A percentile compares a stretch with the other conserved stretches of the same genome.
These are phyloP conservation scores for Saksenaea vasiformis DNA, from an alignment of 371 early-diverging fungal species.

Conservation along the genomic window DNA sequence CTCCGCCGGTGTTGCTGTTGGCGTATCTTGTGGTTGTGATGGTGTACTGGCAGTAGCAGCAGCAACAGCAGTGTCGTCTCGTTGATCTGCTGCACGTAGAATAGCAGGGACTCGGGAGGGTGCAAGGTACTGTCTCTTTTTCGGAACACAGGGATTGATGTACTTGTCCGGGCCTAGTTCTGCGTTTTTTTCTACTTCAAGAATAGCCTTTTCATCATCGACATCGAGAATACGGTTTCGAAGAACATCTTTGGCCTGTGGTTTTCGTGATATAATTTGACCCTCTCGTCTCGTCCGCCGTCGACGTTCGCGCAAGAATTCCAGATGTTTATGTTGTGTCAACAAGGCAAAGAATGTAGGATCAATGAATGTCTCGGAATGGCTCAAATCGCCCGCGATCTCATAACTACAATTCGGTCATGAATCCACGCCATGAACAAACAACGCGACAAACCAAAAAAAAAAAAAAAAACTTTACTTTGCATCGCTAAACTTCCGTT, in stretches of 20 bases:
- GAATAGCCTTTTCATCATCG: constrained; percentile 14
- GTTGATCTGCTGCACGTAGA: background rate
- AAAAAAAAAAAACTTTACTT: no score
- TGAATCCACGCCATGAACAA: background rate
- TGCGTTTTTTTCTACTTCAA: constrained; percentile 10
- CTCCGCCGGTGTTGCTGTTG: no score
- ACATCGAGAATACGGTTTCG: constrained; percentile 22
- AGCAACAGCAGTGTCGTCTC: no score
- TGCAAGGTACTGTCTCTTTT: constrained; percentile 26
- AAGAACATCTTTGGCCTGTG: constrained; percentile 46
- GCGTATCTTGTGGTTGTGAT: no score
- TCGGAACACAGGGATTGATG: constrained; percentile 34
- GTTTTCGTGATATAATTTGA: constrained; percentile 16
- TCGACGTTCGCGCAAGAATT: constrained; percentile 1
- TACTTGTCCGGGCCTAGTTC: constrained; percentile 8
- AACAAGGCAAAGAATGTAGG: constrained; percentile 27
- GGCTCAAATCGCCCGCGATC: background rate
- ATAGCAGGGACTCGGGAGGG: constrained; percentile 6
- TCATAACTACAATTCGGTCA: background rate
- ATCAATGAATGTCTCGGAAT: constrained; percentile 24
- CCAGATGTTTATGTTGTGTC: constrained; percentile 12
- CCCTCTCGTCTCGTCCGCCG: constrained; percentile 10
- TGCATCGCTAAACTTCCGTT: background rate
- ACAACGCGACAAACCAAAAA: no score
- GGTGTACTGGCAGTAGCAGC: no score